Evolutionary conservation across 352 stramenopile genomes (phyloP).

Genomic region (Globisporangium heterothallicum): DNA sequence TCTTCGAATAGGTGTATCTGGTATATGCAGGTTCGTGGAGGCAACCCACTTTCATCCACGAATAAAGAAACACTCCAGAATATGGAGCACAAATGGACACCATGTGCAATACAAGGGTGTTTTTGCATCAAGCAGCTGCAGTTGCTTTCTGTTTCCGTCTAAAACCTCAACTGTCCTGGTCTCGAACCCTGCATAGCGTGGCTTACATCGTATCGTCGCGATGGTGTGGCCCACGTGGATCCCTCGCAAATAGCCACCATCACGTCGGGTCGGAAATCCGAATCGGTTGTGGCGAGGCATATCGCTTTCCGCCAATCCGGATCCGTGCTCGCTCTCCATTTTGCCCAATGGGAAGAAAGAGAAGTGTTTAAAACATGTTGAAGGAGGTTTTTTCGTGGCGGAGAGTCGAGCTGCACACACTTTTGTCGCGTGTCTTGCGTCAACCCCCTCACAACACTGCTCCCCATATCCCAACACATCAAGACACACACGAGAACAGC

Average conservation of each 20-base stretch:
- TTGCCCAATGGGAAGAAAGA: conserved; percentile 8
- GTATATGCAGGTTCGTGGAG: no score
- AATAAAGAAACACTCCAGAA: no score
- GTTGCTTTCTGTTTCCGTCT: no score
- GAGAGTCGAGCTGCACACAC: not conserved
- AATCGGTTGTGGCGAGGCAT: not conserved
- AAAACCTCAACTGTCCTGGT: no score
- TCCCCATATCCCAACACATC: not conserved
- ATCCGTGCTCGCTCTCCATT: not conserved
- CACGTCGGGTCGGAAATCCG: conserved; percentile 5
- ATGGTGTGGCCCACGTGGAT: not conserved
- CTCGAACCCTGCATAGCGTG: no score
- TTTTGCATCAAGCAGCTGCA: no score
- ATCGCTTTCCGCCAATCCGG: conserved; percentile 5
- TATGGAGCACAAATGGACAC: no score
- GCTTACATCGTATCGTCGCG: no score
- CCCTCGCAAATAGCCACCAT: not conserved
- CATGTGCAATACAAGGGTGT: no score
- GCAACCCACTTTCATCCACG: no score
- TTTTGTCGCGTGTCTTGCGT: not conserved
- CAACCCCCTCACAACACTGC: not conserved
- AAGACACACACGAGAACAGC: not conserved
- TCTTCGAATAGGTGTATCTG: not conserved
- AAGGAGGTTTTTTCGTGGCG: conserved; percentile 5
- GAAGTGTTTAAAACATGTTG: conserved; percentile 20